Base-by-base conservation (phyloP, 371 early-diverging fungal genomes). In the Mucor piriformis region DNA sequence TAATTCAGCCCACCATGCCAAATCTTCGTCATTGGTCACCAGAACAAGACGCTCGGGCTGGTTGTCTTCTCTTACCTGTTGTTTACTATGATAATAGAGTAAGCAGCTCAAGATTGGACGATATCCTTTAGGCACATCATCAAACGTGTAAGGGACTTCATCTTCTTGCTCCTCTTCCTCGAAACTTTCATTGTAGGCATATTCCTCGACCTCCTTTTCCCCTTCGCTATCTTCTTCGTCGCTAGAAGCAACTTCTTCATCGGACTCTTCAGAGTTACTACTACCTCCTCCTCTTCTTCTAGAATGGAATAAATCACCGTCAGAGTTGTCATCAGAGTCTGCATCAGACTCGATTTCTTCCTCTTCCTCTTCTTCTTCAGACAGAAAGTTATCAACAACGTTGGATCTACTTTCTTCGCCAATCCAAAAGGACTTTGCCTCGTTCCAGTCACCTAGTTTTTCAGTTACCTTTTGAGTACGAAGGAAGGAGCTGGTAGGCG, bases 341-440 rank as follows among this genome's bases (percentile, higher is more conserved):
- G 49, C 60, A 32, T 72, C 72, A 10, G 50, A 59, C 18, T 61
- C 7, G 8, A 18, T 18, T 23, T 37, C 49, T 27, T 62, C 61
- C 16, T 55, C 64, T 11, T 61, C 54, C 25, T 53, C 54, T 1
- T 50, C 54, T 7, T 35, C 47, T 29, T 58, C 59, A 34, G 64
- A 64, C 13, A 74, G 16, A 13, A 74, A 44, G 0, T 63, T 47
- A 32, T 75, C 70, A 15, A 67, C 64, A 11, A 60, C 52, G 8
- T 61, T 57, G 7, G 71, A 42, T 37, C 61, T 50, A 32, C 63
- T 64, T 25, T 72, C 70, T 27, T 80, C 74, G 10, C 78, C 81
- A 61, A 85, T 71, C 69, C 82, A 81, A 50, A 64, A 74, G 38
- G 61, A 57, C 38, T 83, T 76, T 8, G 78, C 83, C 16, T 83